Base-by-base conservation (phyloP, 2,329 filamentous ascomycete species). In the Cladosporium oxysporum region DNA sequence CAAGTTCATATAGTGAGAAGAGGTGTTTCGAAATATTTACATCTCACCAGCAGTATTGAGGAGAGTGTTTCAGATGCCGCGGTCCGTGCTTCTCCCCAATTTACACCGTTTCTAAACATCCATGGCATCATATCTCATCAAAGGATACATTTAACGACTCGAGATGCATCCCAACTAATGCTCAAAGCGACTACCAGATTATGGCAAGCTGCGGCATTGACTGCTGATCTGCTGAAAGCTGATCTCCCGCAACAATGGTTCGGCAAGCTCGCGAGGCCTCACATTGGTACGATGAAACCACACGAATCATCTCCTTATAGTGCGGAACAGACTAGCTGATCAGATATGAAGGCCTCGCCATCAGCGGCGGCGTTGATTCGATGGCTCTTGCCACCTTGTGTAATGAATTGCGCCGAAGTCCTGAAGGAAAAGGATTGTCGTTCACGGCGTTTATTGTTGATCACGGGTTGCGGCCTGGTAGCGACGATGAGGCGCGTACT, bases 311-410 rank as follows among this genome's bases (percentile, higher is more conserved):
- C 18, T n/a, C 37, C 5, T 10, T 18, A 7, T n/a, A 44, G 12
- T 21, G 41, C 18, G 18, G 7, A 21, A 12, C 41, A 47, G 41
- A 44, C 41, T n/a, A 23, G n/a, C n/a, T 47, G 28, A 55, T 4
- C 18, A 10, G 2, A 44, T 5, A 5, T 29, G 5, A 52, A 80
- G 81, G 85, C 63, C 81, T 98, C 66, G 95, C 93, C 18, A 83
- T 98, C 68, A 97, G 93, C 74, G 95, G 95, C 28, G 95, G 95
- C 8, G 91, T 95, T 47, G 95, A 99, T 78, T 98, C 94, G n/a
- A 99, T 98, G 93, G 94, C 94, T 31, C 83, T 99, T 67, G 92
- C 93, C 64, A 88, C 83, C 67, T 84, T 98, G 41, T 91, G 91
- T 65, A 62, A 50, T n/a, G 33, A 28, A n/a, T 12, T 57, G 31